Base-by-base conservation (phyloP, 192 early-diverging fungal genomes). In the Linnemannia zychae region DNA sequence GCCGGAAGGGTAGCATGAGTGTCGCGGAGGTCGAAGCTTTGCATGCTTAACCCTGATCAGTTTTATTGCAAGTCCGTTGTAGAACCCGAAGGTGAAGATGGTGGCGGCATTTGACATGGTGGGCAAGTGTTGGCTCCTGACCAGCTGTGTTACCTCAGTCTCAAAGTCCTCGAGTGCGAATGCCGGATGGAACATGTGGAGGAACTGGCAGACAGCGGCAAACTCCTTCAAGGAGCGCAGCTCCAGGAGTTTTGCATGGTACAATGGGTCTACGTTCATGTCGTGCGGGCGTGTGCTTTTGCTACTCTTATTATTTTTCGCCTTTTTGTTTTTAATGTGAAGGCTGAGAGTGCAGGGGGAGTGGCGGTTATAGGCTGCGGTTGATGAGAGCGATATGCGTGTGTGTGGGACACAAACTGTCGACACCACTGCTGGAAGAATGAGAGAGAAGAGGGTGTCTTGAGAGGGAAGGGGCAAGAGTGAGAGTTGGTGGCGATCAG, bases 171-270 rank as follows among this genome's bases (percentile, higher is more conserved):
- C 88, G 65, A 88, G 74, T 49, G 88, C 69, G 70, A 94, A 91
- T 1, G 89, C 92, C 24, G 86, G 76, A 71, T 90, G 85, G 79
- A 94, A 95, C 52, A 93, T 86, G 74, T 92, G 92, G 13, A 95
- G 75, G 82, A 95, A 95, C 83, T 95, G 95, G 24, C 88, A 89
- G 66, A 95, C 84, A 31, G 94, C 89, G 20, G 92, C 93, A 91
- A 95, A 95, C 71, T 94, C 89, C 89, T 84, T 84, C 81, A 84
- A 69, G 72, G 76, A 74, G 65, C 81, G 46, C 24, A 84, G 76
- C 72, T 77, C 81, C 75, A 82, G 49, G 20, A 82, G 75, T 71
- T 77, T 76, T 57, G 60, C 48, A 48, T 82, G 81, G 71, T 77
- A 72, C 47, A 57, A n/a, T 18, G 81, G 81, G 75, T 82, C 75